phyloP scores from a whole-genome alignment of 1,284 basidiomycete species.

The Cystobasidium sp. region DNA sequence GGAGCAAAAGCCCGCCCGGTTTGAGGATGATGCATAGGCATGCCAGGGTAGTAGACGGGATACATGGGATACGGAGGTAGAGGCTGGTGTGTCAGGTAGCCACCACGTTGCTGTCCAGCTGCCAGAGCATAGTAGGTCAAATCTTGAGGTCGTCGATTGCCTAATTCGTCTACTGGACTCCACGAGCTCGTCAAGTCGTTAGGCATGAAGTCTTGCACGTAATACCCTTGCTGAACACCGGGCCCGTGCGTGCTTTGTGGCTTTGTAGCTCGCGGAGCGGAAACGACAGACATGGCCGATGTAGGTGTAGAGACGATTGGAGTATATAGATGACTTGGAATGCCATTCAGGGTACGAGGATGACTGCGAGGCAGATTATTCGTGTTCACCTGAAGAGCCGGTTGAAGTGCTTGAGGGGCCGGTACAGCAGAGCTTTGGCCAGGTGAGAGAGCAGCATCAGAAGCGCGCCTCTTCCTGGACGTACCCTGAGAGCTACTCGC shows the following conservation, averaged over 20 bases:
- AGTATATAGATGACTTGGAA: constrained; percentile 1
- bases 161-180: constrained; percentile 12
- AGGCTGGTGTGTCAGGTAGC: constrained; percentile 33
- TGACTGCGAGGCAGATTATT: neutral
- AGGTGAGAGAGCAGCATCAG: constrained; percentile 4
- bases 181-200: constrained; percentile 18
- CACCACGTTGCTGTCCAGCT: constrained; percentile 37
- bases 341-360: neutral
- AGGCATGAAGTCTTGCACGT: neutral
- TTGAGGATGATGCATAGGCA: constrained; percentile 10
- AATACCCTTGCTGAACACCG: neutral
- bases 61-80: neutral
- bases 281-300: neutral
- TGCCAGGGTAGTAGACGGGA: neutral
- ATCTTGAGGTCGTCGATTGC: constrained; percentile 3
- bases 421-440: neutral
- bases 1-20: neutral
- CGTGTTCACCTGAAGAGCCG: neutral
- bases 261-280: neutral
- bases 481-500: neutral
- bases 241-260: neutral
- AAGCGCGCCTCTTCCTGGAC: neutral
- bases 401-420: neutral
- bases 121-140: constrained; percentile 42
- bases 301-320: constrained; percentile 5